Conservation (phyloP, 108 stramenopile genomes). For the Epipyxis sp. region DNA sequence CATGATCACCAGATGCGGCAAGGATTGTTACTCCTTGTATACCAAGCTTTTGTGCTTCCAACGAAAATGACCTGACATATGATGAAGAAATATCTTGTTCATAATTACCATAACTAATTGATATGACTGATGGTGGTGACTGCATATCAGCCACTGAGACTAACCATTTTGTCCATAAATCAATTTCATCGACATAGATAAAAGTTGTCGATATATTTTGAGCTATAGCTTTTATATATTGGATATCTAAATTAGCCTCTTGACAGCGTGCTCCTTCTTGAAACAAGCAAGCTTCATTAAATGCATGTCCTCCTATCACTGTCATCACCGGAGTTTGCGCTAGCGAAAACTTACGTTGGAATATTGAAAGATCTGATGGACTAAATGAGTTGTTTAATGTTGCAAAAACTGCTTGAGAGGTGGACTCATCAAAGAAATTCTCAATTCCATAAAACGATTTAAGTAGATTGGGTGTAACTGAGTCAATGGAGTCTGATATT, state of each 20-base stretch:
- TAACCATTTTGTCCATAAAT: neutral
- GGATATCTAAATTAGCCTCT: conserved; percentile 30
- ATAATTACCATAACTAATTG: neutral
- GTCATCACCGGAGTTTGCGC: neutral
- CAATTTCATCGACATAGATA: conserved; percentile 4
- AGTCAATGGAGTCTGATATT: too few relatives aligned
- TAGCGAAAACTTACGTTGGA: neutral
- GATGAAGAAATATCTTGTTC: neutral
- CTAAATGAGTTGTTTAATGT: neutral
- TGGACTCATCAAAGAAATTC: neutral
- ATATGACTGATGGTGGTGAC: neutral
- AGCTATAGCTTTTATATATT: conserved; percentile 27
- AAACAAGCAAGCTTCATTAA: neutral
- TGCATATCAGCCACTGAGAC: neutral
- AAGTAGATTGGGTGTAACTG: neutral
- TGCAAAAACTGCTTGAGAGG: neutral
- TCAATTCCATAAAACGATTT: neutral
- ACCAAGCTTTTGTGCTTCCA: conserved; percentile 1
- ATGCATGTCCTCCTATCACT: neutral
- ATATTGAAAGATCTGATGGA: neutral
- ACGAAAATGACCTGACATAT: neutral
- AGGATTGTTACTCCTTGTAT: conserved; percentile 5
- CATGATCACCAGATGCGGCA: conserved; percentile 26
- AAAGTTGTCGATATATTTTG: conserved; percentile 14
- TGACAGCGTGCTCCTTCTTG: neutral